Conservation (phyloP, 1,139 yeast species). For the Saccharomyces hybrid region DNA sequence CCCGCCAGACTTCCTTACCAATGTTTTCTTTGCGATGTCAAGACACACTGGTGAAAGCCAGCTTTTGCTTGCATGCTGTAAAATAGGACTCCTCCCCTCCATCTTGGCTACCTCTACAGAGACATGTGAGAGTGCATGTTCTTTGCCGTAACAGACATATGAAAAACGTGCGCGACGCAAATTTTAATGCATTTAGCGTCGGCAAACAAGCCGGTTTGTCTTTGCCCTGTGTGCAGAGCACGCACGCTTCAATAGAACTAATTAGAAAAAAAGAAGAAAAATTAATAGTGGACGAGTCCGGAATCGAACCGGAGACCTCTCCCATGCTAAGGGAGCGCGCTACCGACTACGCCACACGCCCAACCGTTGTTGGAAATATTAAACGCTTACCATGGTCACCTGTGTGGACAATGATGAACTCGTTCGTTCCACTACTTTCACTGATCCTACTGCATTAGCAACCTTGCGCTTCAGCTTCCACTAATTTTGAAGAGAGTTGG, state of each 20-base stretch:
- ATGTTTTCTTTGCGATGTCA: too few relatives aligned
- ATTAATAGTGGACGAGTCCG: slow-evolving; percentile 63
- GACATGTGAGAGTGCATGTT: neutral
- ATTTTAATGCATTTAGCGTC: neutral
- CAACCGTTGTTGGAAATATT: slow-evolving; percentile 21
- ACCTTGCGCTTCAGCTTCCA: too few relatives aligned
- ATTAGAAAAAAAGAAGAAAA: neutral
- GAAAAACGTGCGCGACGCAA: neutral
- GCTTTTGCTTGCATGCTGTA: neutral
- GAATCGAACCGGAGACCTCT: slow-evolving; percentile 54
- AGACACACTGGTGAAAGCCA: too few relatives aligned
- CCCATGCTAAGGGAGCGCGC: slow-evolving; percentile 70
- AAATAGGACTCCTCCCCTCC: neutral
- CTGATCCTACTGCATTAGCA: too few relatives aligned
- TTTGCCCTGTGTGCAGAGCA: too few relatives aligned
- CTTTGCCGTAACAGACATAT: neutral
- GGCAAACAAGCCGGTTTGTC: neutral
- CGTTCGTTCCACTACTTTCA: too few relatives aligned
- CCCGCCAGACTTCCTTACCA: neutral
- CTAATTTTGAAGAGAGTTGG: too few relatives aligned
- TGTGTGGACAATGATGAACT: too few relatives aligned
- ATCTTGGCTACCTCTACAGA: neutral
- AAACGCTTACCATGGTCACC: too few relatives aligned
- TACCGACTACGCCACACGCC: slow-evolving; percentile 93
- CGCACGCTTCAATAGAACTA: neutral